Evolutionary conservation across 805 yeast species (phyloP).

Genomic region (Wickerhamomyces alni): DNA sequence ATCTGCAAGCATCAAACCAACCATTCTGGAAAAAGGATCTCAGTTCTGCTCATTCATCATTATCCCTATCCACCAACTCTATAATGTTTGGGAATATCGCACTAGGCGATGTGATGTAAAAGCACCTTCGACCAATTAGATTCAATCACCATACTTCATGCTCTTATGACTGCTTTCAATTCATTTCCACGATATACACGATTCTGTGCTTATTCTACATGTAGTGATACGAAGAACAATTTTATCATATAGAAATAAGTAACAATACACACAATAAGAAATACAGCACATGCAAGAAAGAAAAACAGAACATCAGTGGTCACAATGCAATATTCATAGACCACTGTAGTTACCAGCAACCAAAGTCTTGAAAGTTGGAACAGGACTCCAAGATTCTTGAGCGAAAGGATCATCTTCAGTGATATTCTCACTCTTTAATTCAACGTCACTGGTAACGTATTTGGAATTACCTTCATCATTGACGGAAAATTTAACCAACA

Average conservation of each 20-base stretch:
- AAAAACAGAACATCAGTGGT: neutral
- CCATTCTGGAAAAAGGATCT: slow-evolving; percentile 22
- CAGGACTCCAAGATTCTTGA: slow-evolving; percentile 28
- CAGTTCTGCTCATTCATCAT: slow-evolving; percentile 22
- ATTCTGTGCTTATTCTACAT: too few relatives aligned
- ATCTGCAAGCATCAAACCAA: slow-evolving; percentile 7
- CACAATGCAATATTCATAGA: slow-evolving; percentile 4
- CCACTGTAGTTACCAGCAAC: slow-evolving; percentile 34
- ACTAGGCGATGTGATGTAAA: slow-evolving; percentile 6
- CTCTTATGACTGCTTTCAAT: neutral
- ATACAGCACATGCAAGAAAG: too few relatives aligned
- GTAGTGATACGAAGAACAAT: too few relatives aligned
- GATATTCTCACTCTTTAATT: slow-evolving; percentile 30
- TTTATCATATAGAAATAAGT: too few relatives aligned
- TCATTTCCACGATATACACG: too few relatives aligned
- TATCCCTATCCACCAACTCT: slow-evolving; percentile 20
- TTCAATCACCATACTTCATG: neutral
- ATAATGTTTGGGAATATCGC: slow-evolving; percentile 21
- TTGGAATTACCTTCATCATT: slow-evolving; percentile 37
- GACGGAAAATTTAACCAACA: slow-evolving; percentile 59
- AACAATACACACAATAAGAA: too few relatives aligned
- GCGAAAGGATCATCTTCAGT: slow-evolving; percentile 35
- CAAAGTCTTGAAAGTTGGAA: slow-evolving; percentile 27
- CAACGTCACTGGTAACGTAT: slow-evolving; percentile 36
- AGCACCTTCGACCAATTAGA: neutral